A percentile compares a stretch with the other conserved stretches of the same genome.
Conservation (phyloP, 2,329 filamentous ascomycete species). For the Colletotrichum brevisporum region DNA sequence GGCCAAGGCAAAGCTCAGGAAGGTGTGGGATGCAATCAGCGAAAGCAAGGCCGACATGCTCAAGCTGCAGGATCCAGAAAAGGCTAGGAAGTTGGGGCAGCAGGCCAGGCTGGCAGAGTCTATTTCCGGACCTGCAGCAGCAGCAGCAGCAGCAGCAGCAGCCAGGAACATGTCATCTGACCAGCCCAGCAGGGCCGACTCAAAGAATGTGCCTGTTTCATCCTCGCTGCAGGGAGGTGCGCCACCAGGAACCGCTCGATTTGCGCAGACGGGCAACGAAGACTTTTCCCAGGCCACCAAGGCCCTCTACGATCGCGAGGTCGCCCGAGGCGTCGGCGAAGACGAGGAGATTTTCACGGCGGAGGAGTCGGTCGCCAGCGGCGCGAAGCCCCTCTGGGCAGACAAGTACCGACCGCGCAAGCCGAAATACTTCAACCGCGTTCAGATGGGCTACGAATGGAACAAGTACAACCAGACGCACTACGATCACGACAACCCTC, state of each 20-base stretch:
- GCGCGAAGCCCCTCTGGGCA: slow-evolving; percentile 81
- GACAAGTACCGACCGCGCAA: slow-evolving; percentile 91
- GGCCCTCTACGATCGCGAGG: slow-evolving; percentile 91
- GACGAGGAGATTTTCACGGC: slow-evolving; percentile 96
- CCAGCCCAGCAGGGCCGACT: slow-evolving; percentile 45
- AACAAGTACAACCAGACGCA: slow-evolving; percentile 99
- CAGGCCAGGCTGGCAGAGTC: slow-evolving; percentile 50
- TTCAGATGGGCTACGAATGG: slow-evolving; percentile 99
- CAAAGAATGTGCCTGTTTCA: slow-evolving; percentile 34
- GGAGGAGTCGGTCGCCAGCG: slow-evolving; percentile 82
- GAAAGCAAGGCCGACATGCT: slow-evolving; percentile 71
- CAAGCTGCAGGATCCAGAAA: slow-evolving; percentile 76
- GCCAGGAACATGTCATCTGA: slow-evolving; percentile 37
- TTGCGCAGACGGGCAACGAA: slow-evolving; percentile 78
- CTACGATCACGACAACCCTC: slow-evolving; percentile 98
- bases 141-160: not conserved
- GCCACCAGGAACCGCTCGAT: slow-evolving; percentile 74
- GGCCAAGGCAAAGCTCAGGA: slow-evolving; percentile 86
- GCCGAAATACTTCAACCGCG: slow-evolving; percentile 96
- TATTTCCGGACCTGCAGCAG: slow-evolving; percentile 46
- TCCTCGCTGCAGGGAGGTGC: slow-evolving; percentile 45
- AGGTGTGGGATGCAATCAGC: slow-evolving; percentile 82
- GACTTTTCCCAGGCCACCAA: slow-evolving; percentile 91
- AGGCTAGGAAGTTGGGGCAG: slow-evolving; percentile 63
- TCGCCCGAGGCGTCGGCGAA: slow-evolving; percentile 90